Percentiles rank a stretch among this genome's conserved stretches.
These are phyloP conservation scores for Yamadazyma membranifaciens DNA, from an alignment of 1,139 yeast species.

Conservation along the genomic window DNA sequence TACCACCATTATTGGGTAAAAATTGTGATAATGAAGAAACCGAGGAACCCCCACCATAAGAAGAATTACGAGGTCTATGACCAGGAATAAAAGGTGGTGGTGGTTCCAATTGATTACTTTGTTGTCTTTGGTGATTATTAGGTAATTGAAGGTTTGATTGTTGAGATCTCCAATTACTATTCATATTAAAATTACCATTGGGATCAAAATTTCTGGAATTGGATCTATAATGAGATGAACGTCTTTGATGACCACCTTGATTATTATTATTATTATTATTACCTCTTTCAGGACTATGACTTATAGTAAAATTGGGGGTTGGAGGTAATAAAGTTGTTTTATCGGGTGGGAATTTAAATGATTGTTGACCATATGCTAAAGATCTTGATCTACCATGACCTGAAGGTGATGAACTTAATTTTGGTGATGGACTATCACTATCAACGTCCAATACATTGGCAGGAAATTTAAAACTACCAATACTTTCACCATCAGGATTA, in stretches of 20 bases:
- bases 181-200: slow-evolving; percentile 40
- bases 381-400: slow-evolving; percentile 30
- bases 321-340: slow-evolving; percentile 40
- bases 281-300: slow-evolving; percentile 38
- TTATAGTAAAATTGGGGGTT: slow-evolving; percentile 41
- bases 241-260: slow-evolving; percentile 33
- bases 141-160: slow-evolving; percentile 15
- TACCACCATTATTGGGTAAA: slow-evolving; percentile 22
- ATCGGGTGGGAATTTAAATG: slow-evolving; percentile 46
- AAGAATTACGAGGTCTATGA: slow-evolving; percentile 66
- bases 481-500: slow-evolving; percentile 16
- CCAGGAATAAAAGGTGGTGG: slow-evolving; percentile 69
- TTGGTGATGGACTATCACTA: slow-evolving; percentile 16
- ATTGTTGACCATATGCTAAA: slow-evolving; percentile 45
- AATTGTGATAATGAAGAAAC: slow-evolving; percentile 57
- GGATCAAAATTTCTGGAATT: slow-evolving; percentile 59
- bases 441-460: slow-evolving; percentile 18
- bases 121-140: slow-evolving; percentile 24
- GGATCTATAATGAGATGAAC: slow-evolving; percentile 54
- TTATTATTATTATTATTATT: not conserved
- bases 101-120: slow-evolving; percentile 41
- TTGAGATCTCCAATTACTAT: slow-evolving; percentile 64
- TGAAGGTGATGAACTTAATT: slow-evolving; percentile 19
- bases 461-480: slow-evolving; percentile 37
- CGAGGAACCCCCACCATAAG: slow-evolving; percentile 61